A percentile compares a stretch with the other conserved stretches of the same genome.
Conservation (phyloP, 2,329 filamentous ascomycete species). For the Claviceps quebecensis region DNA sequence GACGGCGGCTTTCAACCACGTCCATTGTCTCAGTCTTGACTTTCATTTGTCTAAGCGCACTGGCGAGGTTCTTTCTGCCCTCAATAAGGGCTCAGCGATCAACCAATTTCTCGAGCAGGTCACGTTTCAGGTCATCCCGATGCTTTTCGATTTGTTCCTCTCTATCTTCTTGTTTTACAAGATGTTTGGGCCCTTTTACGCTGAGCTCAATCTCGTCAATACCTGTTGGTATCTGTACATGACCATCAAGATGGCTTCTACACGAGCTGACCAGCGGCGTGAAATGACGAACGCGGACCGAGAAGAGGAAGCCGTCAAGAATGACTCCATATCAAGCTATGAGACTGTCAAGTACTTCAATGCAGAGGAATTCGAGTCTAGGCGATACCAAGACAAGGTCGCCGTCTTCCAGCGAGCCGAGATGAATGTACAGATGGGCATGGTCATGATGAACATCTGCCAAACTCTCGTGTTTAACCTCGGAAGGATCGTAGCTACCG, state of each 20-base stretch:
- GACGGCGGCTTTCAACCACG: constrained; percentile 92
- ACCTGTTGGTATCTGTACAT: constrained; percentile 95
- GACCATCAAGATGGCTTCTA: constrained; percentile 90
- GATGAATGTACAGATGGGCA: constrained; percentile 60
- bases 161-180: constrained; percentile 68
- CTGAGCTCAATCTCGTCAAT: constrained; percentile 75
- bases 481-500: constrained; percentile 56
- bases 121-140: constrained; percentile 89
- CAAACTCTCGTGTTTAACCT: constrained; percentile 71
- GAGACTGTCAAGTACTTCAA: constrained; percentile 92
- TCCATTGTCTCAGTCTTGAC: constrained; percentile 86
- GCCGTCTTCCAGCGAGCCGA: constrained; percentile 59
- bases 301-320: constrained; percentile 94
- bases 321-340: constrained; percentile 97
- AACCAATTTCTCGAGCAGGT: constrained; percentile 94
- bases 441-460: constrained; percentile 68
- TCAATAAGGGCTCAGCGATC: constrained; percentile 93
- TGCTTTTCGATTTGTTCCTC: constrained; percentile 79
- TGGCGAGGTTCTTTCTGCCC: constrained; percentile 83
- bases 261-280: constrained; percentile 76
- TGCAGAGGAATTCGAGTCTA: constrained; percentile 66
- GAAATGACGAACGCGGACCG: constrained; percentile 91
- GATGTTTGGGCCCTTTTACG: constrained; percentile 54
- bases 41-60: constrained; percentile 96
- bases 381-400: constrained; percentile 58